Percentiles rank a stretch among this genome's conserved stretches.
Evolutionary conservation across 2,329 filamentous ascomycete species (phyloP).

Genomic region (Pestalotiopsis sp.): DNA sequence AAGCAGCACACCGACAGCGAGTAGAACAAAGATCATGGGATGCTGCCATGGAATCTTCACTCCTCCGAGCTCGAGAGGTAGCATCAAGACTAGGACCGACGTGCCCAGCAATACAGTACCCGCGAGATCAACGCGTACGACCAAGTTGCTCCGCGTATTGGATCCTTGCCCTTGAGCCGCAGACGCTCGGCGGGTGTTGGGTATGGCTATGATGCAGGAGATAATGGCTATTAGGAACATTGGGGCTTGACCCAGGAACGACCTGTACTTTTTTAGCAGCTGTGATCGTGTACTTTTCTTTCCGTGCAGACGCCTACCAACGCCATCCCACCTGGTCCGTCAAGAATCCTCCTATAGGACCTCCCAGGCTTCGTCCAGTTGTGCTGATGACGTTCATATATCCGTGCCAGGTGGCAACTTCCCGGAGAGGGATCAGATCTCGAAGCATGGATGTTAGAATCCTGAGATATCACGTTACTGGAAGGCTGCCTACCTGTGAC

Average conservation of each 20-base stretch:
- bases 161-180: not conserved
- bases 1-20: not conserved
- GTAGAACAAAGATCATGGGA: slow-evolving; percentile 7
- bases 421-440: slow-evolving; percentile 55
- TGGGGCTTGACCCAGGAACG: slow-evolving; percentile 61
- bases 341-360: slow-evolving; percentile 61
- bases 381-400: slow-evolving; percentile 56
- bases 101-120: slow-evolving; percentile 13
- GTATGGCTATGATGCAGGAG: slow-evolving; percentile 38
- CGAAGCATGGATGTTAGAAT: not conserved
- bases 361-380: slow-evolving; percentile 53
- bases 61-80: slow-evolving; percentile 18
- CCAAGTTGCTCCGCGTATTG: not conserved
- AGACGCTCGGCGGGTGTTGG: slow-evolving; percentile 19
- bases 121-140: slow-evolving; percentile 16
- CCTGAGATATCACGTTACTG: not conserved
- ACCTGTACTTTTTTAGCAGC: slow-evolving; percentile 59
- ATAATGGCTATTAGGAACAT: slow-evolving; percentile 52
- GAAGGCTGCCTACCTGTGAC: slow-evolving; percentile 45
- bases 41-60: slow-evolving; percentile 16
- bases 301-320: slow-evolving; percentile 45
- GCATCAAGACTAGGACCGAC: slow-evolving; percentile 15
- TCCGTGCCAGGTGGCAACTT: slow-evolving; percentile 52
- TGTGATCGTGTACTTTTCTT: no score
- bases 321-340: slow-evolving; percentile 68